Evolutionary conservation across 1,139 yeast genomes (phyloP), one percentile per base, ranked within the genome.

Genomic region (Diutina scorzettiae): DNA sequence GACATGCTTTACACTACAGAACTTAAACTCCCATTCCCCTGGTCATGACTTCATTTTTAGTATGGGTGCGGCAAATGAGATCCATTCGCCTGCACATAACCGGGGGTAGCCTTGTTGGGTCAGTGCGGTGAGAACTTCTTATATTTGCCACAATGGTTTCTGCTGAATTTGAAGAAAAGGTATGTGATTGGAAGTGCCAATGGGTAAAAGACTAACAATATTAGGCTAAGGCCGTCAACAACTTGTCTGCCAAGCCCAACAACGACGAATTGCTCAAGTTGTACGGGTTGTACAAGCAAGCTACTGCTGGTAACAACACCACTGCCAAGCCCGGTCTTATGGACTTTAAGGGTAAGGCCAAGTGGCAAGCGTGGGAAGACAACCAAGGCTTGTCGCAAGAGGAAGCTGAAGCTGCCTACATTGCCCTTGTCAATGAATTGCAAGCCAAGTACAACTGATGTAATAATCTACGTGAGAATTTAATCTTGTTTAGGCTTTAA

Each of bases 281-380:
- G 56, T 91, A 91, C 69, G 96, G 93, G 37, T 74, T 91, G 56
- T 91, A 74, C 81, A 91, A 91, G 69, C 98, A 91, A 69, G 95
- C 97, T 51, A 89, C 97, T 41, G 81, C 81, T 46, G 98, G 98
- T 51, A 98, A 91, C 74, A 84, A 84, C 71, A 73, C 71, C 62
- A 82, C 94, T 47, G 66, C 77, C 46, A 82, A 82, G 64, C 84
- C 95, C 44, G 94, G 96, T 49, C 66, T 84, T 49, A 85, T 89
- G 63, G 95, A 89, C 67, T 74, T 91, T 67, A 84, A 83, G 71
- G 96, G 91, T 53, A 89, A 91, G 67, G 84, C 84, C 76, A 91
- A 91, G 75, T 91, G 97, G 97, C 89, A 86, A 61, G 75, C 96
- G 16, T 91, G 98, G 98, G 81, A 80, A 56, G 80, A 79, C 53